Percentiles rank a stretch among this genome's conserved stretches.
phyloP scores from a whole-genome alignment of 139 green algal species.

The Chlamydomonas sp. region DNA sequence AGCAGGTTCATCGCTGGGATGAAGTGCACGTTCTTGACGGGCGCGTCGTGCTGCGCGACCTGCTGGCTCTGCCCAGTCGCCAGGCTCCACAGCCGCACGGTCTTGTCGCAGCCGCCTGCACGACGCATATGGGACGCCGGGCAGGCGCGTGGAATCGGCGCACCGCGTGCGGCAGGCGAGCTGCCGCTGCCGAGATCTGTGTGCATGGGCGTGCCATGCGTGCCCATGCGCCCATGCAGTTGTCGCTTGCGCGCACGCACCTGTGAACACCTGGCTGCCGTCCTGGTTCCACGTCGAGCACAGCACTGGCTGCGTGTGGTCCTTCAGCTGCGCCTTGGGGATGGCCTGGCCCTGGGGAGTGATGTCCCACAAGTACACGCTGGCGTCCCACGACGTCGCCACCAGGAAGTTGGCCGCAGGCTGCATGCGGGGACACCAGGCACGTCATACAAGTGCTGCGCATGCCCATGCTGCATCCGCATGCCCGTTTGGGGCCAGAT shows the following conservation, averaged over 20 bases:
- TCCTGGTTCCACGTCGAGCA: conserved; percentile 80
- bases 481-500: not conserved
- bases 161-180: too few relatives aligned
- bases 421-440: not conserved
- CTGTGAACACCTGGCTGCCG: conserved; percentile 53
- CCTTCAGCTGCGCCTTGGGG: conserved; percentile 71
- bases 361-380: conserved; percentile 53
- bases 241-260: not conserved
- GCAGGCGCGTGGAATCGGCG: too few relatives aligned
- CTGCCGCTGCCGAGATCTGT: too few relatives aligned
- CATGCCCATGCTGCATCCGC: not conserved
- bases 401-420: conserved; percentile 74
- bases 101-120: conserved; percentile 81
- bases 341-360: conserved; percentile 50
- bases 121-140: too few relatives aligned
- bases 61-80: conserved; percentile 68
- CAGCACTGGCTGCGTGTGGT: conserved; percentile 72
- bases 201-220: too few relatives aligned
- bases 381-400: conserved; percentile 85
- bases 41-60: conserved; percentile 81
- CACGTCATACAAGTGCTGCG: not conserved
- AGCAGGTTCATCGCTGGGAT: conserved; percentile 73
- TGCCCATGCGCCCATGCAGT: too few relatives aligned
- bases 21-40: conserved; percentile 63
- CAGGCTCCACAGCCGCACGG: conserved; percentile 90